Evolutionary conservation across 2,329 filamentous ascomycete species (phyloP).

Genomic region (Fusarium transvaalense): DNA sequence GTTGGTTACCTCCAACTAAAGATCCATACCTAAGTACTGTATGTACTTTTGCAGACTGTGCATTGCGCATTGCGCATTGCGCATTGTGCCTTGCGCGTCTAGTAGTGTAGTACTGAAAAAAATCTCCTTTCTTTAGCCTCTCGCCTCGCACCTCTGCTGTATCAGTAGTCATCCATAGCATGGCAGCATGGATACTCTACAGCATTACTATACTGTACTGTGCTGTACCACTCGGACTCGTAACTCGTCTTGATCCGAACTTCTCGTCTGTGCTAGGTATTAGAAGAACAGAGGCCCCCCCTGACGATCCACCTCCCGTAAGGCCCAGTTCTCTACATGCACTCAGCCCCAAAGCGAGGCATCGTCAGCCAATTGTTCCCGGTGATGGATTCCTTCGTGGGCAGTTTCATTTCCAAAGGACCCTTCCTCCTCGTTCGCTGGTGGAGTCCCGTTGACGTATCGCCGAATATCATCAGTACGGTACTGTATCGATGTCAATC

Average conservation of each 20-base stretch:
- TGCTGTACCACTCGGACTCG: not conserved
- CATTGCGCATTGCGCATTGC: constrained; percentile 12
- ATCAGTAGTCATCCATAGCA: not conserved
- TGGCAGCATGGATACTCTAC: no score
- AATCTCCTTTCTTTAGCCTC: not conserved
- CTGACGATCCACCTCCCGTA: constrained; percentile 6
- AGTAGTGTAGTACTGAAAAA: not conserved
- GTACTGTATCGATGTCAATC: constrained; percentile 11
- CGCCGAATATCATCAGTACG: constrained; percentile 15
- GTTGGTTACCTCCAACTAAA: not conserved
- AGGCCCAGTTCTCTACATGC: not conserved
- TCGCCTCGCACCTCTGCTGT: not conserved
- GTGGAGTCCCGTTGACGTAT: constrained; percentile 38
- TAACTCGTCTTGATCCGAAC: not conserved
- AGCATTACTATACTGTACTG: no score
- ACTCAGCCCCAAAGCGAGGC: not conserved
- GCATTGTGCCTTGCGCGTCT: not conserved
- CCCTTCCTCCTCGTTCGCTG: constrained; percentile 14
- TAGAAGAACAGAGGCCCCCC: not conserved
- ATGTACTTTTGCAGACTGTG: not conserved
- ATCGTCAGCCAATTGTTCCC: not conserved
- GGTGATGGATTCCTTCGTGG: constrained; percentile 21
- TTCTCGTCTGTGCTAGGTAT: not conserved
- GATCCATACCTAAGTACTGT: constrained; percentile 24
- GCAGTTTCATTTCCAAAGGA: constrained; percentile 33